Evolutionary conservation across 2,329 filamentous ascomycete species (phyloP), one percentile per base, ranked within the genome.

Genomic region (Aureobasidium sp.): DNA sequence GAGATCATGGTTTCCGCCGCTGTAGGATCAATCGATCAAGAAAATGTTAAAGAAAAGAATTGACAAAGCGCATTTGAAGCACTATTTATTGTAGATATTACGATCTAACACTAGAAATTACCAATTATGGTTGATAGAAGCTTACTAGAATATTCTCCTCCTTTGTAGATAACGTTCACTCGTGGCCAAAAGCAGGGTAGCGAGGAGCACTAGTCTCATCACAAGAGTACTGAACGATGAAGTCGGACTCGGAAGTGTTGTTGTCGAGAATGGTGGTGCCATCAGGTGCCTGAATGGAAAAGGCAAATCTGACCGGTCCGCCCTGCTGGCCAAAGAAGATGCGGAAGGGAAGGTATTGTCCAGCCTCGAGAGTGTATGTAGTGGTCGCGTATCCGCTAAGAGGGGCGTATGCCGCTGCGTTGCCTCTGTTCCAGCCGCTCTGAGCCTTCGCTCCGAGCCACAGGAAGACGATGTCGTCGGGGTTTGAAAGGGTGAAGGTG

Each of bases 381-480:
- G 32, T 32, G 17, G 26, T n/a, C 13, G 27, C 50, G 29, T 10
- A 32, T 13, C 8, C 9, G 8, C 3, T 8, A 10, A 32, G 32
- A 6, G 47, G 5, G 34, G 57, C 61, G 17, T n/a, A 10, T 8
- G 52, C 61, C 15, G 73, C 51, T 7, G 62, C 61, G 13, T 66
- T 65, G 27, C 29, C 10, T 8, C 50, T 29, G 12, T 53, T 67
- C 63, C 64, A 68, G 15, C 66, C 67, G 8, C 53, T 61, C 59
- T 65, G 66, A 4, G 67, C 67, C 7, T 53, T 64, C 12, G 61
- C 15, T 9, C 67, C 69, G 13, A 70, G 39, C 66, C 65, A 70
- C 5, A 70, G 43, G 17, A 69, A 51, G 9, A 66, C 65, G 24
- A 68, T 64, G 37, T 70, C 68, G 34, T 71, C 69, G 26, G 65